Evolutionary conservation across 371 early-diverging fungal genomes (phyloP).

Genomic region (Mucor racemosus): DNA sequence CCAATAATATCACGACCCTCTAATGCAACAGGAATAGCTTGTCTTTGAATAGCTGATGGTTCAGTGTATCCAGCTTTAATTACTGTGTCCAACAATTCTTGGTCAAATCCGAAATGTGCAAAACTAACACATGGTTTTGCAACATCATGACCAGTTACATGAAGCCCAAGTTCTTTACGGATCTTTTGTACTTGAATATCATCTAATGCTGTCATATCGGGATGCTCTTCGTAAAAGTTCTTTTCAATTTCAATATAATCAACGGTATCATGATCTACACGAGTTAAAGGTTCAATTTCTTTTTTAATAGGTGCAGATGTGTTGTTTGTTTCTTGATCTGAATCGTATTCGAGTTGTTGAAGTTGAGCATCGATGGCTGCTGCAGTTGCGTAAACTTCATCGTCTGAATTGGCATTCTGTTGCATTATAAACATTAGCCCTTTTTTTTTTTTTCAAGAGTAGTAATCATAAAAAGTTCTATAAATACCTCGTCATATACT

Average conservation of each 20-base stretch:
- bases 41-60: slow-evolving; percentile 84
- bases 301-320: slow-evolving; percentile 32
- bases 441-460: too few relatives aligned
- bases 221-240: slow-evolving; percentile 83
- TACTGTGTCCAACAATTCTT: slow-evolving; percentile 68
- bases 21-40: slow-evolving; percentile 78
- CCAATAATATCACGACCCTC: slow-evolving; percentile 86
- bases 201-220: slow-evolving; percentile 67
- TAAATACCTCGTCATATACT: slow-evolving; percentile 56
- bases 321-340: slow-evolving; percentile 39
- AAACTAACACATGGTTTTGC: slow-evolving; percentile 88
- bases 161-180: slow-evolving; percentile 63
- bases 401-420: slow-evolving; percentile 79
- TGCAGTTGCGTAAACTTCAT: slow-evolving; percentile 87
- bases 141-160: slow-evolving; percentile 65
- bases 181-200: slow-evolving; percentile 60
- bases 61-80: slow-evolving; percentile 66
- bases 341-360: slow-evolving; percentile 15
- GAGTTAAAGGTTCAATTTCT: slow-evolving; percentile 71
- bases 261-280: slow-evolving; percentile 76
- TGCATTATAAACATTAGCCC: not conserved
- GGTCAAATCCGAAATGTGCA: slow-evolving; percentile 87
- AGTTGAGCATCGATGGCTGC: slow-evolving; percentile 70
- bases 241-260: slow-evolving; percentile 80
- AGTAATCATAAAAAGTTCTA: too few relatives aligned